These are phyloP conservation scores for Taphrina sp. DNA, from an alignment of 1,139 yeast species.

Conservation along the genomic window DNA sequence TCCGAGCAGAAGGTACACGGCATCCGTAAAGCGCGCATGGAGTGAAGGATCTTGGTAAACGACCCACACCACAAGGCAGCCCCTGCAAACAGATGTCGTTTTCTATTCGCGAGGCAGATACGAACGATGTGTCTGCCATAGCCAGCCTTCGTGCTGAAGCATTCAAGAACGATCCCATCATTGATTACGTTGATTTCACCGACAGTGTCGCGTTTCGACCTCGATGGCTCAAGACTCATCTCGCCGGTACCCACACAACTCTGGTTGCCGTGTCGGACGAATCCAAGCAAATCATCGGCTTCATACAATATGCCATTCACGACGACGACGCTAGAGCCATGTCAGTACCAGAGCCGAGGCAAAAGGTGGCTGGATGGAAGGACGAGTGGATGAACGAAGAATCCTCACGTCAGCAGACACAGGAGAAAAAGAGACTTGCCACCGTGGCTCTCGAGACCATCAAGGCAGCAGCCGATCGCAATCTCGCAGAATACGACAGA, in stretches of 20 bases:
- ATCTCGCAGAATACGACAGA: background rate
- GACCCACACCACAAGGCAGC: too few relatives aligned
- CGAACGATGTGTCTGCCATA: background rate
- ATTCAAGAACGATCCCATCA: background rate
- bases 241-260: background rate
- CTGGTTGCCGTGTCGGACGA: background rate
- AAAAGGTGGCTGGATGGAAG: background rate
- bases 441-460: background rate
- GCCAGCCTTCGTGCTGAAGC: background rate
- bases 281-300: background rate
- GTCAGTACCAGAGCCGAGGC: too few relatives aligned
- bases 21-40: too few relatives aligned
- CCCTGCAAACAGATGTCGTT: background rate
- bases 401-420: background rate
- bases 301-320: background rate
- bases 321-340: too few relatives aligned
- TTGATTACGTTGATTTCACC: background rate
- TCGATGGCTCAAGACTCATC: background rate
- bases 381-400: background rate
- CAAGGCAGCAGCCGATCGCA: background rate
- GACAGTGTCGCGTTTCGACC: background rate
- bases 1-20: too few relatives aligned
- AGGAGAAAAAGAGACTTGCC: background rate
- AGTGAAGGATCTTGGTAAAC: too few relatives aligned
- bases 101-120: background rate